Evolutionary conservation across 2,329 filamentous ascomycete species (phyloP).

Genomic region (Helminthosporium solani): DNA sequence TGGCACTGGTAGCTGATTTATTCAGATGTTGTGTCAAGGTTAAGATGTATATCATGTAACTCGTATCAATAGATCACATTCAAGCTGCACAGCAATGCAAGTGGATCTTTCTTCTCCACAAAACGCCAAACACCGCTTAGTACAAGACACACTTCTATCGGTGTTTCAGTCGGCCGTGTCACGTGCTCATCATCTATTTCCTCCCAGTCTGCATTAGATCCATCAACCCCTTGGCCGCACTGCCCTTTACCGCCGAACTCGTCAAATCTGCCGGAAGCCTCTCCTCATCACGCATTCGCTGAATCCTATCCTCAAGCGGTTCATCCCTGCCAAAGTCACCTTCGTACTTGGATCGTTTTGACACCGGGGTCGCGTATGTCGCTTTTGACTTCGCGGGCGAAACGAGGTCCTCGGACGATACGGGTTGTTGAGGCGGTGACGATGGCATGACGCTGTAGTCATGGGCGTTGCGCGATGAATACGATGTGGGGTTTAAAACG

Average conservation of each 20-base stretch:
- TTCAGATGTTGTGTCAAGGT: too few relatives aligned
- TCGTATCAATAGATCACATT: too few relatives aligned
- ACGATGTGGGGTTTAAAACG: constrained; percentile 41
- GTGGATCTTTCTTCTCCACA: too few relatives aligned
- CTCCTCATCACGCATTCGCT: constrained; percentile 30
- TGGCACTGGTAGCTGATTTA: too few relatives aligned
- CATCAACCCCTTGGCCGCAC: constrained; percentile 56
- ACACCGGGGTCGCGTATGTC: constrained; percentile 15
- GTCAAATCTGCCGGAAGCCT: constrained; percentile 41
- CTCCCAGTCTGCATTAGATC: constrained; percentile 44
- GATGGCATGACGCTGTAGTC: constrained; percentile 29
- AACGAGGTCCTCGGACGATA: constrained; percentile 21
- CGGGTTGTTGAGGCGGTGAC: constrained; percentile 30
- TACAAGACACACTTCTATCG: too few relatives aligned
- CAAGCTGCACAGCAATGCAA: too few relatives aligned
- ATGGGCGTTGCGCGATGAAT: constrained; percentile 41
- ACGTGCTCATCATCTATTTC: too few relatives aligned
- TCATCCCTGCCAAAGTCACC: constrained; percentile 15
- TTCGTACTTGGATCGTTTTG: constrained; percentile 14
- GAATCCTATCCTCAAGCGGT: constrained; percentile 22
- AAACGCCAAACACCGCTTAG: too few relatives aligned
- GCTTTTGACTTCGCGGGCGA: constrained; percentile 16
- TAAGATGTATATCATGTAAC: too few relatives aligned
- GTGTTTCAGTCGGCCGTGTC: too few relatives aligned
- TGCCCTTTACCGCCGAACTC: constrained; percentile 51